Evolutionary conservation across 805 yeast genomes (phyloP), one percentile per base, ranked within the genome.

Genomic region (Kodamaea fukazawae): DNA sequence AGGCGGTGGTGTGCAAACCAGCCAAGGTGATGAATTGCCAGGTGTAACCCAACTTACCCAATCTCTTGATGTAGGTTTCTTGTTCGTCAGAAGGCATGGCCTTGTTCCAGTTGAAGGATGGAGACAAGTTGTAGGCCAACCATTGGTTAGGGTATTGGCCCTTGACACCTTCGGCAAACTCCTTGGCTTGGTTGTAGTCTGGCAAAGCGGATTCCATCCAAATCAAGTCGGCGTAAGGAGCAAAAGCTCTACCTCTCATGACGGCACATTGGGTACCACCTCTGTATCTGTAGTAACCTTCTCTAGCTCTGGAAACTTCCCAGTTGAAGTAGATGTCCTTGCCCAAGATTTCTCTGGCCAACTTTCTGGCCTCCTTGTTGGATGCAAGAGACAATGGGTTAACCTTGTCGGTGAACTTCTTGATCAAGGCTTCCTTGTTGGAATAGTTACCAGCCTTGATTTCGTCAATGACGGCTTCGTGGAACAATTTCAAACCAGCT

Each of bases 201-300:
- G 98, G 98, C 53, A 86, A 78, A 65, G 90, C 90, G 44, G 96
- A 83, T 75, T 91, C 98, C 97, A 91, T 90, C 98, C 98, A 91
- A 54, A 90, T 82, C 71, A 91, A 75, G 67, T 90, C 98, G 32
- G 95, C 89, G 65, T 83, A 91, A 47, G 96, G 96, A 40, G 96
- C 90, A 63, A 75, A 91, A 22, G 96, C 95, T 58, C 96, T 80
- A 47, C 95, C 97, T 64, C 98, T 83, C 83, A 88, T 91, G 38
- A 91, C 85, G 36, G 98, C 96, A 76, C 96, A 89, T 73, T 87
- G 90, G 45, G 96, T 87, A 55, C 98, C 98, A 57, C 98, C 98
- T 57, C 73, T 74, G 81, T 88, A 90, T 60, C 96, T 80, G 81
- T 91, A 91, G 79, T 86, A 86, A 54, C 98, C 98, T 72, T 91